Base-by-base conservation (phyloP, 805 yeast genomes). In the Kurtzmaniella fragi region DNA sequence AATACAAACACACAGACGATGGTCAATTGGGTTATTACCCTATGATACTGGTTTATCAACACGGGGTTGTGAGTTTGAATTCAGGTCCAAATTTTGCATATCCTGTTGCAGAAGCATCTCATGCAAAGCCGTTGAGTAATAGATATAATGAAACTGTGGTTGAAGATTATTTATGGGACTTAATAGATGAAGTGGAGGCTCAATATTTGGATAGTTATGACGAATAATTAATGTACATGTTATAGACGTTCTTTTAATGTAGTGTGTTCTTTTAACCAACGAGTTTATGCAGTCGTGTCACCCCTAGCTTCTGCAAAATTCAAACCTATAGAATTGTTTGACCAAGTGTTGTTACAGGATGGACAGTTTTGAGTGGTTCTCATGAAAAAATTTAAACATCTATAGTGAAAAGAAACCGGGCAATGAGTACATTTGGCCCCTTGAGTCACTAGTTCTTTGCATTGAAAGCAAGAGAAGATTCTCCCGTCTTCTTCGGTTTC, bases 1-100 rank as follows among this genome's bases (percentile, higher is more conserved):
- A 56, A 34, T 64, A 62, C 47, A 48, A 54, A 35, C 48, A 69
- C 55, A 52, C 77, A 50, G 95, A 93, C 56, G 96, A 93, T 55
- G 95, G 95, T 0, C 66, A 78, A 32, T 62, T 88, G 39, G 99
- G 98, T 0, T 93, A 93, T 56, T 93, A 81, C 61, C 98, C 99
- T 1, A 86, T 89, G 66, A 71, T 87, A 27, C 84, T 95, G 39
- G 84, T 84, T 17, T 93, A 78, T 55, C 78, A 78, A 47, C 83
- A 83, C 2, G 98, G 98, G 0, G 64, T 74, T 8, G 95, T 86
- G 4, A 67, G 75, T 42, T 57, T 91, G 41, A 80, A 84, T 45
- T 70, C 87, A 2, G 84, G 89, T 0, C 83, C 87, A 0, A 68
- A 78, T 10, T 74, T 89, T 48, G 67, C 69, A 43, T 68, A 50